A percentile compares a stretch with the other conserved stretches of the same genome.
Conservation (phyloP, 2,329 filamentous ascomycete genomes). For the Aspergillus hiratsukae region DNA sequence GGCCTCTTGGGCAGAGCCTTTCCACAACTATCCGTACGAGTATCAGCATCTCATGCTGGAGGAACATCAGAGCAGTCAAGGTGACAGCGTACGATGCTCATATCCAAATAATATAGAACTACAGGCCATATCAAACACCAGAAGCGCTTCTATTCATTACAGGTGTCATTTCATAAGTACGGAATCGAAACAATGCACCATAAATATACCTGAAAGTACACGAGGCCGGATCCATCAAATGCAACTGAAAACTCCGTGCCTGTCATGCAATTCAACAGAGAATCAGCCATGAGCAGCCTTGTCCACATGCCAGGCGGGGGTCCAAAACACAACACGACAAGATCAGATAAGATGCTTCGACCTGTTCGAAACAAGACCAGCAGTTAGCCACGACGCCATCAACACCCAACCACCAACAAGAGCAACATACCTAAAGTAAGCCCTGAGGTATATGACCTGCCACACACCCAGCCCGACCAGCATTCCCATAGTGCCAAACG, state of each 20-base stretch:
- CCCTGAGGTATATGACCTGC: slow-evolving; percentile 96
- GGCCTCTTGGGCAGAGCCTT: too few relatives aligned
- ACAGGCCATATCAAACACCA: not conserved
- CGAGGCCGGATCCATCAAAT: slow-evolving; percentile 13
- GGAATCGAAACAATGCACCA: slow-evolving; percentile 16
- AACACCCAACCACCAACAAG: not conserved
- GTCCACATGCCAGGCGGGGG: not conserved
- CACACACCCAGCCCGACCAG: slow-evolving; percentile 83
- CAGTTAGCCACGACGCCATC: slow-evolving; percentile 2
- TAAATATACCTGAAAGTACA: slow-evolving; percentile 16
- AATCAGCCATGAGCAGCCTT: slow-evolving; percentile 10
- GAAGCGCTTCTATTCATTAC: not conserved
- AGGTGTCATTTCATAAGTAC: slow-evolving; percentile 14
- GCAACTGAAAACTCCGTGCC: slow-evolving; percentile 18
- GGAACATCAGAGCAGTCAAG: not conserved
- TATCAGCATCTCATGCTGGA: not conserved
- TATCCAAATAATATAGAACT: not conserved
- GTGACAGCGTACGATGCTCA: not conserved
- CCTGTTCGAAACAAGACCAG: slow-evolving; percentile 33
- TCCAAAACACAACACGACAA: slow-evolving; percentile 2
- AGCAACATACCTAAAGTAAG: slow-evolving; percentile 75
- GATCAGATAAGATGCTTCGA: slow-evolving; percentile 64
- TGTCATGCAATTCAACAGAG: slow-evolving; percentile 13
- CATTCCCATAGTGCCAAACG: slow-evolving; percentile 87
- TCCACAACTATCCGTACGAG: not conserved